Evolutionary conservation across 176 grass and related monocot species (phyloP).

Genomic region (Triticum turgidum): DNA sequence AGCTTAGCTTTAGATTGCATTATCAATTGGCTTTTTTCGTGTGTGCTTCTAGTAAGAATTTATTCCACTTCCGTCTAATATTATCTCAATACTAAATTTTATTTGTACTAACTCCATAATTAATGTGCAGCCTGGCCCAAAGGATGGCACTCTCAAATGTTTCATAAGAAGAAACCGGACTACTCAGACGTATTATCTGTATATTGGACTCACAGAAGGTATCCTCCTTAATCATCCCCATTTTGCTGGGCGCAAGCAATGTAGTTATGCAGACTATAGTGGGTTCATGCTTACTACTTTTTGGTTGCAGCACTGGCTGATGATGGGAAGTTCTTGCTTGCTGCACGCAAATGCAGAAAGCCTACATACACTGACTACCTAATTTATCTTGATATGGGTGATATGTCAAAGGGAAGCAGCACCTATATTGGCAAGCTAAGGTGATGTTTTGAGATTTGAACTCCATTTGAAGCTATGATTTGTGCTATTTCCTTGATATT

Average conservation of each 20-base stretch:
- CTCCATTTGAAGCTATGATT: not conserved
- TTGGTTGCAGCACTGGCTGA: too few species aligned
- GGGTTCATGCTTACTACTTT: too few species aligned
- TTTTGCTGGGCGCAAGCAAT: not conserved
- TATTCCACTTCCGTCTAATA: not conserved
- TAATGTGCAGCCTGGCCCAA: constrained; percentile 76
- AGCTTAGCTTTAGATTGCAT: not conserved
- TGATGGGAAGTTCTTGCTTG: constrained; percentile 63
- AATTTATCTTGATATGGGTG: constrained; percentile 67
- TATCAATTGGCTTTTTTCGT: not conserved
- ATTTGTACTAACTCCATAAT: not conserved
- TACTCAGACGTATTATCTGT: constrained; percentile 81
- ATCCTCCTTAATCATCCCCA: constrained; percentile 8
- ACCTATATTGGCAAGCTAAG: constrained; percentile 96
- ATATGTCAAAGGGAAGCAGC: constrained; percentile 79
- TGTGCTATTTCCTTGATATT: constrained; percentile 1
- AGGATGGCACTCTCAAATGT: constrained; percentile 76
- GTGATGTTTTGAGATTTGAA: constrained; percentile 38
- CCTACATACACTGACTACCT: constrained; percentile 94
- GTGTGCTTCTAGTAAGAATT: not conserved
- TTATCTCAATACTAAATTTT: not conserved
- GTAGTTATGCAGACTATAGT: too few species aligned
- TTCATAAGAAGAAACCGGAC: constrained; percentile 86
- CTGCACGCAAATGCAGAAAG: constrained; percentile 83
- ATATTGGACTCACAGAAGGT: constrained; percentile 90